These are phyloP conservation scores for Dioszegia crocea DNA, from an alignment of 768 basidiomycete genomes.

Conservation along the genomic window DNA sequence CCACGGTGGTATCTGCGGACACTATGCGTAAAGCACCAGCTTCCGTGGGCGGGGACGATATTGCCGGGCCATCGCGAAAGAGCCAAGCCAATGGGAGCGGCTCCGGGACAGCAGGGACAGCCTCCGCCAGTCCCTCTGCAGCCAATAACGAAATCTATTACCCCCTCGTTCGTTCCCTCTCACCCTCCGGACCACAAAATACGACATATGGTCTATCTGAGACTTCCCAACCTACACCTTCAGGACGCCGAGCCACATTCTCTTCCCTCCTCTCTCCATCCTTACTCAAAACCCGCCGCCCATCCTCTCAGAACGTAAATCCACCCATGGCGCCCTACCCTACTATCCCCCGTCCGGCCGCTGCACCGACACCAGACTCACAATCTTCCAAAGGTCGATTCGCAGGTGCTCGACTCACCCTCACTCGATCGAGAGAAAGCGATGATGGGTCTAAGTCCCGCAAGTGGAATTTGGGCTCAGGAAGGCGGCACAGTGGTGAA, in stretches of 20 bases:
- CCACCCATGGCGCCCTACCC: too few relatives aligned
- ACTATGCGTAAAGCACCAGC: not conserved
- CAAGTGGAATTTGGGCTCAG: conserved; percentile 27
- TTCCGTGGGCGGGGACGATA: too few relatives aligned
- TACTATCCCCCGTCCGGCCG: too few relatives aligned
- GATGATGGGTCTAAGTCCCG: conserved; percentile 21
- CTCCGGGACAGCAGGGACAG: not conserved
- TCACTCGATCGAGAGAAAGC: conserved; percentile 26
- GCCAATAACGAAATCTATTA: conserved; percentile 33
- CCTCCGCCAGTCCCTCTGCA: not conserved
- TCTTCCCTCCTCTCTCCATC: conserved; percentile 1
- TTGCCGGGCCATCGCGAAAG: too few relatives aligned
- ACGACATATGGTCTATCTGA: conserved; percentile 18
- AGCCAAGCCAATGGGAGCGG: not conserved
- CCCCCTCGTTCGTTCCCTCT: conserved; percentile 25
- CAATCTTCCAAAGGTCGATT: not conserved
- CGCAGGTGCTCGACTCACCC: conserved; percentile 13
- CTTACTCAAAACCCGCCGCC: not conserved
- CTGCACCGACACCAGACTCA: not conserved
- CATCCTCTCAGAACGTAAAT: not conserved
- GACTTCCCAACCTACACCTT: not conserved
- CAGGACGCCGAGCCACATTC: not conserved
- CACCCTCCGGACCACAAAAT: conserved; percentile 20
- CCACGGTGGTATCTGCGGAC: not conserved
- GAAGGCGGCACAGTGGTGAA: conserved; percentile 2